Base-by-base conservation (phyloP, 345 rosid genomes). In the Eucalyptus cloeziana region DNA sequence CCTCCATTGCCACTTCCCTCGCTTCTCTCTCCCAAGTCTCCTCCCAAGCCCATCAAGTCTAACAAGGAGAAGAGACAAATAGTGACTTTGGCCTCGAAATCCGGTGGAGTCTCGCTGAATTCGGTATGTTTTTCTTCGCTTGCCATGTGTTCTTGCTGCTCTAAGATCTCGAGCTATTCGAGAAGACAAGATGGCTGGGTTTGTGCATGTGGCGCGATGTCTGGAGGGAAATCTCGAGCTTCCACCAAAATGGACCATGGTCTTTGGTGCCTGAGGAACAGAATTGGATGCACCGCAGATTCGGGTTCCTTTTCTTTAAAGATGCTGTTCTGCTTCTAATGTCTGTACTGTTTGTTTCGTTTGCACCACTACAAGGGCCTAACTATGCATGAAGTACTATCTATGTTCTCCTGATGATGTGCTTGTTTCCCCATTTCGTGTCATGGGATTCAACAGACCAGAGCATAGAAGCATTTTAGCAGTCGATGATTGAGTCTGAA, bases 81-180 rank as follows among this genome's bases (percentile, higher is more conserved):
- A 87, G 83, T 90, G 8, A 88, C 64, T 87, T 93, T 69, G 22
- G 95, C 95, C 31, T 90, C 93, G 50, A 95, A 95, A 83, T 87
- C 92, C 3, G 96, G 94, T 27, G 94, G 92, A 87, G 89, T 95
- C 87, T 90, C 95, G 25, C 43, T 95, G 49, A 94, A 93, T 83
- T 93, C 95, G 90, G 97, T 96, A 94, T 76, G 47, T 10, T 37
- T 21, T 76, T 76, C 47, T 76, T 76, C 25, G 15, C 83, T 76
- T 37, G 27, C 83, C 43, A 10, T 71, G 14, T 10, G 83, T 37
- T 76, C 27, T 76, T 76, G 47, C 45, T 19, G 45, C 43, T 76
- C 45, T 21, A 76, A 37, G 47, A 76, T 76, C 47, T 76, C 13
- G 14, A 76, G 15, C 83, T 76, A 10, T 22, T 21, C 15, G 13